Conservation (phyloP, 257 asterid genomes). For the Nicotiana knightiana region DNA sequence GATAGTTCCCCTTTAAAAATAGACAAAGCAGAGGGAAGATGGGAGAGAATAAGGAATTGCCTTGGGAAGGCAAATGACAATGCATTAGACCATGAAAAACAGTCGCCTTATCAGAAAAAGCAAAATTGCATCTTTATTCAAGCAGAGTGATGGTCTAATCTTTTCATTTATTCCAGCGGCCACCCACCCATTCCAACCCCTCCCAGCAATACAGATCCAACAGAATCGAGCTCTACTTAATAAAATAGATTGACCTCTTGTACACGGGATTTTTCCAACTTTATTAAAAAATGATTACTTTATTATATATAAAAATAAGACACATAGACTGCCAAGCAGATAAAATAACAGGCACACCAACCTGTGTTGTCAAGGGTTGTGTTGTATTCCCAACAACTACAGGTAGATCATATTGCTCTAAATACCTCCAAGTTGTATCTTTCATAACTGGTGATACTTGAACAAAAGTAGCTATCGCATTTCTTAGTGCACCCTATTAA, state of each 20-base stretch:
- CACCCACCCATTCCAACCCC: neutral
- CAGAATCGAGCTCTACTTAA: neutral
- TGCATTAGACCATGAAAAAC: neutral
- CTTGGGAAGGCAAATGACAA: neutral
- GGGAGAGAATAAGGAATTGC: neutral
- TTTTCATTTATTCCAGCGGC: neutral
- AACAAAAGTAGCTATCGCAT: constrained; percentile 74
- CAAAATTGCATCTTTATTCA: neutral
- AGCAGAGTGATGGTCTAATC: neutral
- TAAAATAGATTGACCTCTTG: neutral
- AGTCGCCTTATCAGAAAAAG: neutral
- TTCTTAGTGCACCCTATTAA: constrained; percentile 78
- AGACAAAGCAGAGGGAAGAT: neutral
- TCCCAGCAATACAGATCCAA: neutral
- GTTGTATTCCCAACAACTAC: constrained; percentile 71
- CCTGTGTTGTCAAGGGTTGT: constrained; percentile 71
- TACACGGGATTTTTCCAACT: neutral
- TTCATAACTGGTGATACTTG: constrained; percentile 72
- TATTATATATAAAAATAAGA: neutral
- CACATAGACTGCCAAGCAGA: neutral
- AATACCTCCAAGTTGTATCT: constrained; percentile 85
- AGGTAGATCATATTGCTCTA: constrained; percentile 95
- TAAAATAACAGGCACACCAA: constrained; percentile 16
- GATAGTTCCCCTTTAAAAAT: neutral
- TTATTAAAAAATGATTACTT: neutral